Base-by-base conservation (phyloP, 495 filamentous ascomycete species). In the Penicillium angulare region DNA sequence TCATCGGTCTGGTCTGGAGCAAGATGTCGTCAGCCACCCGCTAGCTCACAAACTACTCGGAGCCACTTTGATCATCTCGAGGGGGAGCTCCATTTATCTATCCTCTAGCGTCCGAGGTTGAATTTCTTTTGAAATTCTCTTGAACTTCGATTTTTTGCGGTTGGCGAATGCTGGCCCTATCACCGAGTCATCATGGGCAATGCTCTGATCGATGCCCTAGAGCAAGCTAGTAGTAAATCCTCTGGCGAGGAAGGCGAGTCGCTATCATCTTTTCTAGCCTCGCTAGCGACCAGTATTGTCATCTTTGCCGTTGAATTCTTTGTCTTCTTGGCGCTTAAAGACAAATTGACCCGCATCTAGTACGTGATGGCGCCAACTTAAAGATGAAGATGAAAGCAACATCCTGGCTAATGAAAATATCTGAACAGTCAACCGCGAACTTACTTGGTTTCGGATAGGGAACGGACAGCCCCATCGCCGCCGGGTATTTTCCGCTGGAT, bases 361-460 rank as follows among this genome's bases (percentile, higher is more conserved):
- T 93, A 73, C 61, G 86, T 67, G 5, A 4, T 33, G 15, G 22
- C 17, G 38, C 43, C 32, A 32, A 18, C n/a, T 4, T n/a, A n/a
- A n/a, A n/a, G n/a, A n/a, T n/a, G n/a, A n/a, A 21, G 47, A 0
- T 17, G 26, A 16, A 10, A 43, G 7, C 66, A 16, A 3, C 10
- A 32, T 12, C 35, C 17, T 7, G 17, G 39, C 44, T 48, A n/a
- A 45, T 53, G 9, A 21, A 18, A 24, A n/a, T n/a, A n/a, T n/a
- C 17, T 20, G 16, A 31, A 26, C 56, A 90, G 85, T 63, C 86
- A 87, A 75, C 92, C 92, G 0, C 86, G 90, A 70, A 95, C 92
- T 5, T 97, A 90, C 63, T 79, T 97, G 13, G 92, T 97, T 6
- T 87, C 92, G 12, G 87, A 95, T 69, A 83, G 86, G 68, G 89